These are phyloP conservation scores for Prunus mongolica DNA, from an alignment of 306 rosid genomes.

Conservation along the genomic window DNA sequence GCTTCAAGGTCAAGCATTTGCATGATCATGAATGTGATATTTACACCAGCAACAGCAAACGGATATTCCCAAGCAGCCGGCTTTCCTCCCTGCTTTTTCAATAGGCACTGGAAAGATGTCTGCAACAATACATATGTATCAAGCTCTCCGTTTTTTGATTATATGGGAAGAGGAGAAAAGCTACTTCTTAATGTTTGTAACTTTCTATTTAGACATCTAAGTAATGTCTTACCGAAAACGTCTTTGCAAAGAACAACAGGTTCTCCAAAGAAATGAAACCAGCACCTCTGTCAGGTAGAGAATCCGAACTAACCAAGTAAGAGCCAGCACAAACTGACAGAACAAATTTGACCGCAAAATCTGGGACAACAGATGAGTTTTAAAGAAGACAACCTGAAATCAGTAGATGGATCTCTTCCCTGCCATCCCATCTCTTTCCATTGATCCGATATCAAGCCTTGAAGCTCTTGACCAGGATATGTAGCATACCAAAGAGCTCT, in stretches of 20 bases:
- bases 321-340: constrained; percentile 8
- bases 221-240: constrained; percentile 55
- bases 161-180: neutral
- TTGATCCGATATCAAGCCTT: constrained; percentile 81
- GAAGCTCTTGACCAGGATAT: constrained; percentile 67
- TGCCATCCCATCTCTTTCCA: constrained; percentile 99
- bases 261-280: constrained; percentile 97
- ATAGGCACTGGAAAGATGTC: constrained; percentile 62
- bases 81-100: constrained; percentile 73
- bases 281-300: constrained; percentile 61
- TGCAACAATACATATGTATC: constrained; percentile 18
- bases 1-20: constrained; percentile 88
- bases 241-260: constrained; percentile 78
- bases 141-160: neutral
- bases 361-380: neutral
- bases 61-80: constrained; percentile 81
- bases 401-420: constrained; percentile 93
- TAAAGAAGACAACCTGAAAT: constrained; percentile 61
- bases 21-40: constrained; percentile 85
- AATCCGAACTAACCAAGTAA: constrained; percentile 7
- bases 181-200: neutral
- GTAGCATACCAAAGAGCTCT: constrained; percentile 83
- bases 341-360: neutral
- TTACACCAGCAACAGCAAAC: constrained; percentile 86
- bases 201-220: neutral